Conservation (phyloP, 305 asterid species). For the Fraxinus albicans region DNA sequence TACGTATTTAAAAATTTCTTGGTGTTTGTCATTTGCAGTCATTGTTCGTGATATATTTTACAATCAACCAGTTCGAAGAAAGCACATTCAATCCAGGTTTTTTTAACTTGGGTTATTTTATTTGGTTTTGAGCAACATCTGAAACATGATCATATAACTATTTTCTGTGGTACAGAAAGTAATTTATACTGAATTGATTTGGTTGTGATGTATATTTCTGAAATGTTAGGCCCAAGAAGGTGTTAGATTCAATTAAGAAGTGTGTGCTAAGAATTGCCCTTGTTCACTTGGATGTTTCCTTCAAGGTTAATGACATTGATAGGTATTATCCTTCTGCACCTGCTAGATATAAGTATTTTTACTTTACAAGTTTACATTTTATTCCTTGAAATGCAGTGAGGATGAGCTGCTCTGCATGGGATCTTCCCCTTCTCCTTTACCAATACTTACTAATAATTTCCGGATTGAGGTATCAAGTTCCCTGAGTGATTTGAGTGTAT, state of each 20-base stretch:
- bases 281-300: slow-evolving; percentile 62
- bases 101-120: slow-evolving; percentile 6
- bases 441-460: slow-evolving; percentile 62
- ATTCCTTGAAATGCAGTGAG: slow-evolving; percentile 52
- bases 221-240: slow-evolving; percentile 68
- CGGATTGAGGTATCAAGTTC: slow-evolving; percentile 55
- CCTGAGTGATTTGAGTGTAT: slow-evolving; percentile 47
- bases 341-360: slow-evolving; percentile 19
- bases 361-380: slow-evolving; percentile 10
- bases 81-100: slow-evolving; percentile 85
- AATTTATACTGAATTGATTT: slow-evolving; percentile 26
- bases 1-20: background rate
- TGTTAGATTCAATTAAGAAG: slow-evolving; percentile 70
- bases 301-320: slow-evolving; percentile 73
- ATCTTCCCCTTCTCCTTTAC: slow-evolving; percentile 71
- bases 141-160: slow-evolving; percentile 11
- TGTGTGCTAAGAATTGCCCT: slow-evolving; percentile 77
- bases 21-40: slow-evolving; percentile 45
- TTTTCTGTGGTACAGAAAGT: background rate
- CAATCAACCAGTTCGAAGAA: slow-evolving; percentile 95
- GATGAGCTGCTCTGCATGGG: slow-evolving; percentile 60
- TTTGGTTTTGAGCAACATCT: slow-evolving; percentile 7
- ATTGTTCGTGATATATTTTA: slow-evolving; percentile 77
- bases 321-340: slow-evolving; percentile 50
- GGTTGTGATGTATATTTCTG: slow-evolving; percentile 32